phyloP scores from a whole-genome alignment of 257 asterid species.

The Verbascum thapsus region DNA sequence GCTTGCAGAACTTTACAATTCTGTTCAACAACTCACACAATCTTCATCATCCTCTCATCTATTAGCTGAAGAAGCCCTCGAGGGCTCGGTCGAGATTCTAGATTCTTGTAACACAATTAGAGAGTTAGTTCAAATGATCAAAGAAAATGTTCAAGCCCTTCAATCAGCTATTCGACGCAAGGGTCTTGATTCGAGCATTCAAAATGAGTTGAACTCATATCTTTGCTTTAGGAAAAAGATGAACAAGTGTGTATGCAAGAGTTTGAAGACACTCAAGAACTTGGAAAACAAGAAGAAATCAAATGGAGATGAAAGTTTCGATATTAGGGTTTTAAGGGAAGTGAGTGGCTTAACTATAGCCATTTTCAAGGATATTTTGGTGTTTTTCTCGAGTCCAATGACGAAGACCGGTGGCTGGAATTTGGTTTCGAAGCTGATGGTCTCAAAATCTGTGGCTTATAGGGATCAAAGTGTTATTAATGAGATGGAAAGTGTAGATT shows the following conservation, averaged over 20 bases:
- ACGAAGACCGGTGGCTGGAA: slow-evolving; percentile 34
- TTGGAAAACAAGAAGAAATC: slow-evolving; percentile 38
- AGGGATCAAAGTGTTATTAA: slow-evolving; percentile 5
- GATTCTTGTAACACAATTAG: slow-evolving; percentile 60
- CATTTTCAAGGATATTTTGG: slow-evolving; percentile 31
- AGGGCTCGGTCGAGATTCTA: slow-evolving; percentile 50
- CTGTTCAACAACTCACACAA: slow-evolving; percentile 37
- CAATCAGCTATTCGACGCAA: slow-evolving; percentile 74
- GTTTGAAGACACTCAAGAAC: slow-evolving; percentile 52
- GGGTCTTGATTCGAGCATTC: slow-evolving; percentile 45
- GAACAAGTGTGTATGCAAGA: slow-evolving; percentile 48
- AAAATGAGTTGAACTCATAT: slow-evolving; percentile 37
- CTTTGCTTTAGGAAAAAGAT: slow-evolving; percentile 46
- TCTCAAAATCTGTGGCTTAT: slow-evolving; percentile 28
- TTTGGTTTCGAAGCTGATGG: slow-evolving; percentile 41
- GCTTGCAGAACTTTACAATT: slow-evolving; percentile 50
- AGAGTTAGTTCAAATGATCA: slow-evolving; percentile 44
- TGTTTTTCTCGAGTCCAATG: slow-evolving; percentile 32
- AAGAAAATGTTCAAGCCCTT: slow-evolving; percentile 48
- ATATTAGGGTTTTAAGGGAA: slow-evolving; percentile 24
- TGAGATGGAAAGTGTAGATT: slow-evolving; percentile 43
- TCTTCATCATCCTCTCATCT: slow-evolving; percentile 26
- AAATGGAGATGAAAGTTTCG: not conserved
- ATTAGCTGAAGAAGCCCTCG: slow-evolving; percentile 43
- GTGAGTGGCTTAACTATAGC: slow-evolving; percentile 18